A percentile compares a stretch with the other conserved stretches of the same genome.
Conservation (phyloP, 306 rosid genomes). For the cucumber (Cucumis sativus) region Cucumber_9930_V3 NC_026660.2:29717501-29718000, state of each 20-base stretch:
- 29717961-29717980: constrained; percentile 41
- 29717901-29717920: constrained; percentile 51
- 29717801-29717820: constrained; percentile 47
- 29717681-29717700: neutral
- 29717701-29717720: constrained; percentile 1
- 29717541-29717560: neutral
- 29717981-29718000: constrained; percentile 43
- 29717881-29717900: constrained; percentile 54
- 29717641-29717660: neutral
- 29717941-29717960: constrained; percentile 48
- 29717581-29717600: neutral
- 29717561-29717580: neutral
- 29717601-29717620: neutral
- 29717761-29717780: neutral
- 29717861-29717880: constrained; percentile 55
- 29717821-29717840: constrained; percentile 62
- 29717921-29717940: constrained; percentile 46
- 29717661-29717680: constrained; percentile 4
- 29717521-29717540: constrained; percentile 3
- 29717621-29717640: neutral
- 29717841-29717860: constrained; percentile 33
- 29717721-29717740: neutral
- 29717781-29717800: neutral
- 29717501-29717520: constrained; percentile 6
- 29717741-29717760: neutral